Base-by-base conservation (phyloP, 306 rosid genomes). In the Astragalus glycyphyllos region DNA sequence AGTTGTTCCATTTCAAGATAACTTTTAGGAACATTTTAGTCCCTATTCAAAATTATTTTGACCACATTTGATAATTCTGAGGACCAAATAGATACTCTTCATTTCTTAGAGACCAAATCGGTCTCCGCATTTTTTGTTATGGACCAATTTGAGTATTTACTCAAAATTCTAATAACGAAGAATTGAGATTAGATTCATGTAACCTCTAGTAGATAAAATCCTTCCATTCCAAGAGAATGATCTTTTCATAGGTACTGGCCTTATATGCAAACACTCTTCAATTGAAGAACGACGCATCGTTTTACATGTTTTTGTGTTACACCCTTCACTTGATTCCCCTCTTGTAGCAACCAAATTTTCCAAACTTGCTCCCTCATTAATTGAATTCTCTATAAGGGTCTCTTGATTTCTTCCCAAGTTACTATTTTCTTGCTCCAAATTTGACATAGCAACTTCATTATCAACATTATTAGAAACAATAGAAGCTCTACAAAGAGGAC, bases 401-500 rank as follows among this genome's bases (percentile, higher is more conserved):
- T 78, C 86, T 58, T 77, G 79, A 65, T 41, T 81, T 58, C 49
- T 62, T 32, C 31, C 59, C 44, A 58, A 50, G 23, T 45, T 51
- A 8, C 53, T 56, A 20, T 74, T 47, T 53, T 79, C 79, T 54
- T 67, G 86, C 9, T 65, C 86, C 32, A n/a, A 23, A 59, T 67
- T 64, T 0, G 72, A 69, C 54, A 62, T 6, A 1, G 14, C 29
- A 5, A 29, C 17, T 57, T 82, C 85, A 0, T 80, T 8, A 57
- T 0, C 49, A 5, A 15, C 65, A 40, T 75, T 60, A 37, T 56
- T 71, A 2, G 75, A 66, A 10, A 87, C 66, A 41, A 90, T 75
- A 53, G 59, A 13, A 0, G 96, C 87, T 0, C 96, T 85, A 62
- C 96, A 90, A 29, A 90, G 84, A 5, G 91, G 94, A 50, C 96